Evolutionary conservation across 192 early-diverging fungal genomes (phyloP), one percentile per base, ranked within the genome.

Genomic region (Backusella tuberculispora): DNA sequence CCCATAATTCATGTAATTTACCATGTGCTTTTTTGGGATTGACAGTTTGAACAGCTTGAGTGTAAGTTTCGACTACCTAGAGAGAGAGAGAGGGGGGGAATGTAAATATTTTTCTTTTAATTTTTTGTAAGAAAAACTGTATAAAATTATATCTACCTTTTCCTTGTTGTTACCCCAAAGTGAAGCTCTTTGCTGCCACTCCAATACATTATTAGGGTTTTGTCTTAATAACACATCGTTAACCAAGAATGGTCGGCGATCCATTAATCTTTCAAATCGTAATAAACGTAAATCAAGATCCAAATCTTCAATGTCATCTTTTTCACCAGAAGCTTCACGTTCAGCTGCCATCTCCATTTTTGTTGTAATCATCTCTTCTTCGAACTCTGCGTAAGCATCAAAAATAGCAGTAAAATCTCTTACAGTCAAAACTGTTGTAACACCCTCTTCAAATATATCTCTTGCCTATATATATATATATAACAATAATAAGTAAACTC

Each of bases 331-430:
- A 6, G 78, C 85, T 19, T 82, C 90, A 2, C 83, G 76, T 53
- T 84, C 83, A 0, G 87, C 90, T 26, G 91, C 84, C 15, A 80
- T 79, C 74, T 92, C 91, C 91, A 98, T 92, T 26, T 88, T 89
- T 10, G 85, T 83, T 8, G 88, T 82, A 40, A 98, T 90, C 43
- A 93, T 86, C 14, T 85, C 83, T 78, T 98, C 96, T 73, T 96
- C 95, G 72, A 97, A 92, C 66, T 97, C 90, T 12, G 95, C 94
- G 77, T 98, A 99, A 1, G 96, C 92, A 74, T 99, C 96, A 87
- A 99, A 99, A 73, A 99, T 92, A 74, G 93, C 88, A 0, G 95
- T 91, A 74, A 99, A 99, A 78, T 98, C 97, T 10, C 92, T 88
- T 44, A 98, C 93, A 0, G 92, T 97, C 73, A 80, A 84, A 2